Base-by-base conservation (phyloP, 2,329 filamentous ascomycete genomes). In the Thielaviopsis ethacetica region DNA sequence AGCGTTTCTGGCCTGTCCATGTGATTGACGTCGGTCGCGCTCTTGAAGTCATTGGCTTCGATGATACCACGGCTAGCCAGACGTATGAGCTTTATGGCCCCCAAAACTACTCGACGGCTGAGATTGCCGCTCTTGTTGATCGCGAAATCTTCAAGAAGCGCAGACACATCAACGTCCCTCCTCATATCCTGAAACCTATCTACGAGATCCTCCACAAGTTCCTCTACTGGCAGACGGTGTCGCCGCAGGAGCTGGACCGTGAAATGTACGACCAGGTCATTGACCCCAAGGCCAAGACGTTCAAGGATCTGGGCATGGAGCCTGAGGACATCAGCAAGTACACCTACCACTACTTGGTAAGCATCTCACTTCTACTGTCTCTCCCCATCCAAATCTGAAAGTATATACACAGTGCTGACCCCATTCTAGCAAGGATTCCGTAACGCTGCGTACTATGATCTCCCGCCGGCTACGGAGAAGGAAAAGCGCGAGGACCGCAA, bases 61-160 rank as follows among this genome's bases (percentile, higher is more conserved):
- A 97, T 68, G 93, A 98, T 71, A 86, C 73, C 67, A 97, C 93
- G 19, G 89, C 86, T 9, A 85, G 85, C 10, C 84, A 97, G 74
- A 98, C 91, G 0, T 98, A 80, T 67, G 93, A 98, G 75, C 84
- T 98, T 17, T 95, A 89, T 72, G 93, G 93, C 2, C 91, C 93
- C 53, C 93, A 85, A 72, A 81, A 95, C 68, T 97, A 97, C 78
- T 89, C 84, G 63, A 89, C 90, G 68, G 83, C 81, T 41, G 86
- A 97, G 71, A 89, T 98, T 65, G 85, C 87, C 54, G 82, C 86
- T 66, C 71, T 97, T 64, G 91, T 97, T 56, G 90, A 96, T 75
- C 83, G 81, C 64, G 93, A 98, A 75, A 96, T 95, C 65, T 82
- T 86, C 76, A 94, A 95, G 76, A 80, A 86, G 71, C 84, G 91